Base-by-base conservation (phyloP, 108 stramenopile species). In the Stephanodiscus minutulus region DNA sequence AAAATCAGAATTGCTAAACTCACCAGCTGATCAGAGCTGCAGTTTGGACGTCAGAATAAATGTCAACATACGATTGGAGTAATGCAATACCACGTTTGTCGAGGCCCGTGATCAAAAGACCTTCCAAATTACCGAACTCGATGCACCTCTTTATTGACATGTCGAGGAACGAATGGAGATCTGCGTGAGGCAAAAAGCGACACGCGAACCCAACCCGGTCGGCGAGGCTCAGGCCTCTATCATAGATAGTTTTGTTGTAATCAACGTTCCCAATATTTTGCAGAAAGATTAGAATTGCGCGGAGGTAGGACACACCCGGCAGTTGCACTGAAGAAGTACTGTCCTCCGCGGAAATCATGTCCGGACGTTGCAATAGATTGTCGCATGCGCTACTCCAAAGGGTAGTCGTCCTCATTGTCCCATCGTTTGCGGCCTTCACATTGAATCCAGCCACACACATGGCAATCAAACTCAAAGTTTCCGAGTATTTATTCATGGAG, bases 201-300 rank as follows among this genome's bases (percentile, higher is more conserved):
- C 89, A 91, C 27, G 90, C 85, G 72, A 94, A 91, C 20, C 82
- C 93, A 28, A 88, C 83, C 27, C 93, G 70, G 78, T 94, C 93
- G 24, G 83, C 75, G 3, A 90, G 86, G 74, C 84, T 82, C 17
- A 94, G 65, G 10, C 63, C 47, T 29, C 76, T 63, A 70, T 90
- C 73, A 22, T 83, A 52, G 18, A 94, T 78, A 37, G 88, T 84
- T 31, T 77, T 59, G 17, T 76, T 72, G 25, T 87, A 77, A 10
- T 84, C 73, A 20, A 66, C 64, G 17, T 70, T 59, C 10, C 85
- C 83, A 50, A 83, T 82, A 39, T 77, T 83, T 36, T 86, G 48
- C 8, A 94, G 74, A 63, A 91, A 94, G 29, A 65, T 55, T 25
- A 81, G 77, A 55, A 89, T 77, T 27, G 85, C 86, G 4, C 83